Conservation (phyloP, 116 monocot genomes). For the Cymodocea nodosa region DNA sequence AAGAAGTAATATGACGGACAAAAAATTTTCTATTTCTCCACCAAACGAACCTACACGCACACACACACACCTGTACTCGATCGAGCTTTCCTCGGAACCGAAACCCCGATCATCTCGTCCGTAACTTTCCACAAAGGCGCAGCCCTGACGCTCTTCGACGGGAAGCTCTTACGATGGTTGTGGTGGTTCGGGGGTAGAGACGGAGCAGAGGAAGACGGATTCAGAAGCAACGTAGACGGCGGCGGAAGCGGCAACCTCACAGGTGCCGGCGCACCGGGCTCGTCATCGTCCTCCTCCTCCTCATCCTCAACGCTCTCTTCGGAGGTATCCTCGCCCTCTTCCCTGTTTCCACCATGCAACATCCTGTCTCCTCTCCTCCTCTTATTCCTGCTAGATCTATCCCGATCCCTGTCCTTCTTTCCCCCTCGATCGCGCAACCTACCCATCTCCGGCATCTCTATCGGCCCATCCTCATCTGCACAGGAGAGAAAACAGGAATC, state of each 20-base stretch:
- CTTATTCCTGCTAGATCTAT: conserved; percentile 37
- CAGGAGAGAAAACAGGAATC: conserved; percentile 4
- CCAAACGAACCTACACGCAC: not conserved
- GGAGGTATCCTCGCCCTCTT: conserved; percentile 49
- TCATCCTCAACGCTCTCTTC: conserved; percentile 65
- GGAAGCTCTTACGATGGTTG: conserved; percentile 44
- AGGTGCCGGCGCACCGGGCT: conserved; percentile 10
- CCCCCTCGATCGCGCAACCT: conserved; percentile 50
- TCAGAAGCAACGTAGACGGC: conserved; percentile 12
- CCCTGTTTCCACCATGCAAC: conserved; percentile 45
- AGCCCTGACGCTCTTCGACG: conserved; percentile 28
- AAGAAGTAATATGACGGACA: not conserved
- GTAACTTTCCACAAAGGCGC: conserved; percentile 46
- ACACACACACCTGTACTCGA: conserved; percentile 28
- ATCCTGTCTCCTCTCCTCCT: conserved; percentile 64
- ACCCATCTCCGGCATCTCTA: conserved; percentile 53
- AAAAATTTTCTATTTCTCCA: not conserved
- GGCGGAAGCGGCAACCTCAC: conserved; percentile 11
- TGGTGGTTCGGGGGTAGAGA: conserved; percentile 17
- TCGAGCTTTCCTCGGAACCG: conserved; percentile 83
- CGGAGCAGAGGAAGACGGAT: not conserved
- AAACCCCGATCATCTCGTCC: conserved; percentile 86
- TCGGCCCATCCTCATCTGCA: conserved; percentile 68
- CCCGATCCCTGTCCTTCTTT: conserved; percentile 72
- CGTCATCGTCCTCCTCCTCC: conserved; percentile 79